phyloP scores from a whole-genome alignment of 768 basidiomycete species.

The Thelephora aurantiotincta region DNA sequence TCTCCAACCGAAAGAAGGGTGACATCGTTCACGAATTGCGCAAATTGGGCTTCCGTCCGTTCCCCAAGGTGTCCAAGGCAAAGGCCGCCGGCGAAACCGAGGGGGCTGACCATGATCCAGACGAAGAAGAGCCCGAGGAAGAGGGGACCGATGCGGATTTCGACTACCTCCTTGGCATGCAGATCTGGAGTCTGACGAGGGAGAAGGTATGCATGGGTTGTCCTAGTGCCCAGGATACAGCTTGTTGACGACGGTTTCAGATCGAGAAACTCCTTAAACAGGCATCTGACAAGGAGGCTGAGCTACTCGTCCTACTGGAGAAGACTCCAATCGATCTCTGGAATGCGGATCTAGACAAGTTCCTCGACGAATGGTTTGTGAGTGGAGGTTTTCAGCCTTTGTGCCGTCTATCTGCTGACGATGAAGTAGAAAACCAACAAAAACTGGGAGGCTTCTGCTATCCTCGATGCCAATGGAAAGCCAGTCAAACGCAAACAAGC shows the following conservation, averaged over 20 bases:
- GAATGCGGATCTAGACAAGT: slow-evolving; percentile 78
- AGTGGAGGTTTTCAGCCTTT: slow-evolving; percentile 14
- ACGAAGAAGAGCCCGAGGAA: slow-evolving; percentile 38
- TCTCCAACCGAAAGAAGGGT: slow-evolving; percentile 79
- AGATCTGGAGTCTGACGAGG: slow-evolving; percentile 87
- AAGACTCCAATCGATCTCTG: slow-evolving; percentile 75
- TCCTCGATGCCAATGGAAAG: slow-evolving; percentile 30
- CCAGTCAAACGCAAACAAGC: slow-evolving; percentile 43
- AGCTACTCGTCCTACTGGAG: slow-evolving; percentile 65
- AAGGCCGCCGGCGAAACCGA: slow-evolving; percentile 55
- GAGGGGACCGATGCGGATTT: slow-evolving; percentile 46
- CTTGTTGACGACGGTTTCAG: slow-evolving; percentile 22
- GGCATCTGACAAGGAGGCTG: slow-evolving; percentile 68
- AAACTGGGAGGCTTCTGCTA: slow-evolving; percentile 28
- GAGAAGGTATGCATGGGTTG: slow-evolving; percentile 50
- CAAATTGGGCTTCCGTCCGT: slow-evolving; percentile 74
- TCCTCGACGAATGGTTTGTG: slow-evolving; percentile 79
- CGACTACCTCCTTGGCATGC: slow-evolving; percentile 91
- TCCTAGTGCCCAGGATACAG: not conserved
- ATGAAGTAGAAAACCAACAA: slow-evolving; percentile 23
- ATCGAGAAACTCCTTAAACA: slow-evolving; percentile 76
- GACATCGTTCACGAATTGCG: slow-evolving; percentile 80
- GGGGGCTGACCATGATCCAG: slow-evolving; percentile 38
- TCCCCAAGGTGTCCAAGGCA: slow-evolving; percentile 66
- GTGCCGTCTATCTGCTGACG: slow-evolving; percentile 1